Evolutionary conservation across 129 eudicot species (phyloP).

Genomic region (Saposhnikovia divaricata): DNA sequence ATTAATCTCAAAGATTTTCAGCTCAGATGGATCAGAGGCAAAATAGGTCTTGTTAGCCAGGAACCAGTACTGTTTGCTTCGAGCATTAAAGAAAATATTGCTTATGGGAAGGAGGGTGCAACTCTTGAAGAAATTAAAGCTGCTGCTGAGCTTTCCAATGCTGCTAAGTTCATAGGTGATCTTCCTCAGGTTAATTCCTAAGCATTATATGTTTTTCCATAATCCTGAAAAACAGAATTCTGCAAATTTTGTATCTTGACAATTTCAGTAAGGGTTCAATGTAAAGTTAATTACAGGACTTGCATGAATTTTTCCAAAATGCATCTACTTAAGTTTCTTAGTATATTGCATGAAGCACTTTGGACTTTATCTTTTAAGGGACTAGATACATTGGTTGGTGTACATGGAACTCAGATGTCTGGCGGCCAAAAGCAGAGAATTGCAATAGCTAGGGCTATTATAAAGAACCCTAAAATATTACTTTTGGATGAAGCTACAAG

Average conservation of each 20-base stretch:
- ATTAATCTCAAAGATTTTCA: conserved; percentile 24
- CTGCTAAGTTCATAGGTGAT: conserved; percentile 21
- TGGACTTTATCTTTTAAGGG: conserved; percentile 6
- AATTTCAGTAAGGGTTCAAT: not conserved
- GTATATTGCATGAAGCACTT: not conserved
- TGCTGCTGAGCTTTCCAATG: conserved; percentile 31
- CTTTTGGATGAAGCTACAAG: conserved; percentile 22
- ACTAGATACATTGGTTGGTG: conserved; percentile 16
- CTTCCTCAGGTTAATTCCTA: conserved; percentile 25
- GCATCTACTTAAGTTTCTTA: not conserved
- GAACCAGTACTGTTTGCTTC: conserved; percentile 30
- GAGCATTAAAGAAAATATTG: conserved; percentile 33
- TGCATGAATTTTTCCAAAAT: not conserved
- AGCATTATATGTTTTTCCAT: not conserved
- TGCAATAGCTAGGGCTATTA: conserved; percentile 20
- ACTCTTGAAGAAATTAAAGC: conserved; percentile 24
- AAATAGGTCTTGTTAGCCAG: conserved; percentile 39
- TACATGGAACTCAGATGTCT: conserved; percentile 21
- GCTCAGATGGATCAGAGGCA: conserved; percentile 34
- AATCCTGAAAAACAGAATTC: not conserved
- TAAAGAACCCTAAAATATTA: conserved; percentile 15
- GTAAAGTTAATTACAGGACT: not conserved
- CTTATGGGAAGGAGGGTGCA: conserved; percentile 31
- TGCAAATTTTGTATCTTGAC: not conserved
- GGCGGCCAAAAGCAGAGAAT: conserved; percentile 22